phyloP scores from a whole-genome alignment of 169 alveolate genomes.

The Haemoproteus tartakovskyi region DNA sequence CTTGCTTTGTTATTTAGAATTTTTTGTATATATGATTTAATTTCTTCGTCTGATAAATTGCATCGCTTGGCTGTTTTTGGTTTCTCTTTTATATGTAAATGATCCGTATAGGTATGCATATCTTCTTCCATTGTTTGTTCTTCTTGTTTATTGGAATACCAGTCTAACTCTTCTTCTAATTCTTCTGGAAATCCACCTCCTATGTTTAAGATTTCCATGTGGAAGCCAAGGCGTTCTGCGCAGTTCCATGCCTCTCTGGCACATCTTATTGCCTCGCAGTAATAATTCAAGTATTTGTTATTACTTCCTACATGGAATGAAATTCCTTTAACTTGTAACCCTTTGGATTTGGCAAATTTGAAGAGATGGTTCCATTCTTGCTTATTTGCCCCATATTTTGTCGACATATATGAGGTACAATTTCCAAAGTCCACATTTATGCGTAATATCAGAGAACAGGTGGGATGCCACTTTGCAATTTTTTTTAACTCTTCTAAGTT shows the following conservation, averaged over 20 bases:
- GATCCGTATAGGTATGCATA: conserved; percentile 12
- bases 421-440: conserved; percentile 55
- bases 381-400: conserved; percentile 60
- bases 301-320: conserved; percentile 66
- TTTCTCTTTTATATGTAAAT: no score
- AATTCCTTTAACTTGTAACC: conserved; percentile 26
- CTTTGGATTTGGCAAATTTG: conserved; percentile 9
- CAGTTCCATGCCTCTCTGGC: conserved; percentile 28
- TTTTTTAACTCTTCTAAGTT: conserved; percentile 51
- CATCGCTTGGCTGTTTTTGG: no score
- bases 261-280: conserved; percentile 48
- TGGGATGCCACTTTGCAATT: conserved; percentile 41
- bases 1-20: no score
- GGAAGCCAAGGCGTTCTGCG: conserved; percentile 4
- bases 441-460: conserved; percentile 40
- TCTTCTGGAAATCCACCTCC: conserved; percentile 68
- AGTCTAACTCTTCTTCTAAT: conserved; percentile 24
- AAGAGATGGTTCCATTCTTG: conserved; percentile 40
- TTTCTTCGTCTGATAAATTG: no score
- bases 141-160: conserved; percentile 20
- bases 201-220: conserved; percentile 25
- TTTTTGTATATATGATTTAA: conserved; percentile 9
- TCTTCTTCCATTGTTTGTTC: conserved; percentile 21
- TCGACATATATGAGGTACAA: conserved; percentile 57
- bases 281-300: conserved; percentile 31